Evolutionary conservation across 2,329 filamentous ascomycete genomes (phyloP).

Genomic region (Colletotrichum falcatum): DNA sequence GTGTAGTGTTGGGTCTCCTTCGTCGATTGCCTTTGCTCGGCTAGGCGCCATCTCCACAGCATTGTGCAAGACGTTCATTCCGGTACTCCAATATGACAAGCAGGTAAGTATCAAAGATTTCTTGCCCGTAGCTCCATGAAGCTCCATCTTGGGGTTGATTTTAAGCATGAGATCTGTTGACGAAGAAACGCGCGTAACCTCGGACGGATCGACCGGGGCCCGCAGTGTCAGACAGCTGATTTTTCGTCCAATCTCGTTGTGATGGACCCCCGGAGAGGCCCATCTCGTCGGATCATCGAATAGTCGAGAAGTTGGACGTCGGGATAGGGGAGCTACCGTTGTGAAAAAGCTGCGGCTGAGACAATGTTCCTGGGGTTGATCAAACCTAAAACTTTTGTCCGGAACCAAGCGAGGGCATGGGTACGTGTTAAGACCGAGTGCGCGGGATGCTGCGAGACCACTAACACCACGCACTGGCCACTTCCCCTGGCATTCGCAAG

Average conservation of each 20-base stretch:
- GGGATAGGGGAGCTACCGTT: constrained; percentile 28
- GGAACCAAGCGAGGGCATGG: constrained; percentile 21
- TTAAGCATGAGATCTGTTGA: constrained; percentile 21
- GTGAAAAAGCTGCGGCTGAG: constrained; percentile 38
- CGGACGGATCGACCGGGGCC: background rate
- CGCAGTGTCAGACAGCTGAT: background rate
- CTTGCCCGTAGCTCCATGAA: constrained; percentile 14
- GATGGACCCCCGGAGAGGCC: background rate
- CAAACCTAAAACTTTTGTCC: constrained; percentile 41
- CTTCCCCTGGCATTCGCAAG: too few species aligned
- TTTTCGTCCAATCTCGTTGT: constrained; percentile 29
- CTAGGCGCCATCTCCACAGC: constrained; percentile 16
- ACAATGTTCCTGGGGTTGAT: constrained; percentile 42
- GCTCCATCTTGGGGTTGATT: constrained; percentile 5
- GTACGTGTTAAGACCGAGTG: background rate
- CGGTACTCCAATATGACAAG: background rate
- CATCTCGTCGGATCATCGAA: constrained; percentile 3
- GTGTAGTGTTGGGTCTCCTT: constrained; percentile 32
- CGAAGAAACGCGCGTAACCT: constrained; percentile 1
- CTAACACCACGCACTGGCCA: constrained; percentile 25
- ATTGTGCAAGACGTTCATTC: background rate
- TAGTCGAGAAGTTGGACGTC: constrained; percentile 16
- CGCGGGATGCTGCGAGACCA: background rate
- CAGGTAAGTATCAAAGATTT: background rate
- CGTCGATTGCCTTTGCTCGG: constrained; percentile 18